Conservation (phyloP, 2,329 filamentous ascomycete species). For the Penicillium janthinellum region DNA sequence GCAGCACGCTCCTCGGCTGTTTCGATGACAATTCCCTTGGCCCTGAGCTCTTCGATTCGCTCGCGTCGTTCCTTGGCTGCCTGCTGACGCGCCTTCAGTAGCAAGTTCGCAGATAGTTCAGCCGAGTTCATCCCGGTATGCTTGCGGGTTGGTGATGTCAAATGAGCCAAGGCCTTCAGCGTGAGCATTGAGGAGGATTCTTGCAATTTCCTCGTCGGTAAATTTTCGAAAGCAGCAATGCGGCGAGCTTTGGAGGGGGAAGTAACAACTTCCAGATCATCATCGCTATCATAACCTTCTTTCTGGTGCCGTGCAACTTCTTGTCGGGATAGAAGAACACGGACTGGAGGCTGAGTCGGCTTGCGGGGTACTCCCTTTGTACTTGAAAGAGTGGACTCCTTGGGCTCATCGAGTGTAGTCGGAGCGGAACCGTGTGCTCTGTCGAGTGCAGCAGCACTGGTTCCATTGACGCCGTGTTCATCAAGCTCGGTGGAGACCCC, state of each 20-base stretch:
- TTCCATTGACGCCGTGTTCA: constrained; percentile 18
- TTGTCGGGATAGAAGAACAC: constrained; percentile 45
- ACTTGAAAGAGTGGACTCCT: constrained; percentile 10
- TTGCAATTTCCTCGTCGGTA: constrained; percentile 64
- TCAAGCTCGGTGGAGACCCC: neutral
- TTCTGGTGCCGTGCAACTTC: constrained; percentile 38
- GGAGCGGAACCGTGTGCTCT: constrained; percentile 35
- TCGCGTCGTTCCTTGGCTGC: constrained; percentile 75
- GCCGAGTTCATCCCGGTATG: constrained; percentile 64
- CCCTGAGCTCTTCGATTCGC: constrained; percentile 72
- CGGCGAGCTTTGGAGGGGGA: constrained; percentile 45
- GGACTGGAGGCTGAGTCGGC: constrained; percentile 37
- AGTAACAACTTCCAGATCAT: constrained; percentile 64
- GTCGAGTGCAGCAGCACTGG: constrained; percentile 44
- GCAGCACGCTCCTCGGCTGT: constrained; percentile 84
- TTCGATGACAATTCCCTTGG: constrained; percentile 78
- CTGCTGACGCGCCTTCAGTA: constrained; percentile 75
- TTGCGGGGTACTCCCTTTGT: constrained; percentile 28
- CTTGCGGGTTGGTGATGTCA: constrained; percentile 60
- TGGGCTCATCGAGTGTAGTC: constrained; percentile 15
- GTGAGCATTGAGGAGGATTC: constrained; percentile 64
- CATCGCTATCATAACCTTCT: constrained; percentile 54
- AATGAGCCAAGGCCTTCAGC: constrained; percentile 72
- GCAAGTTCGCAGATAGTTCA: constrained; percentile 69
- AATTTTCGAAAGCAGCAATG: constrained; percentile 68